Evolutionary conservation across 441 rosid genomes (phyloP).

Genomic region (Raphanus hybrid): DNA sequence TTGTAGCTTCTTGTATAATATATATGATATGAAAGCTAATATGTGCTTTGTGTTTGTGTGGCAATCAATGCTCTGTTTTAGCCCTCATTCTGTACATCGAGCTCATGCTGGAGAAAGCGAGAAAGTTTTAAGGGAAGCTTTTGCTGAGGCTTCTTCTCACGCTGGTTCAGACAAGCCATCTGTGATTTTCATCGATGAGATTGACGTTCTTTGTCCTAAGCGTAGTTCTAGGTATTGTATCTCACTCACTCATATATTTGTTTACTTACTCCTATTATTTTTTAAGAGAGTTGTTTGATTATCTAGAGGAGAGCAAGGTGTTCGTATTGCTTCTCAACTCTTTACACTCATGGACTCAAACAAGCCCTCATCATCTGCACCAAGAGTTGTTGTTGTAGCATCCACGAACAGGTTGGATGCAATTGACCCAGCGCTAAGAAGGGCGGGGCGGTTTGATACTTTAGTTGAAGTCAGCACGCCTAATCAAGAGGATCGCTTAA

Average conservation of each 20-base stretch:
- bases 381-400: slow-evolving; percentile 79
- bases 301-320: slow-evolving; percentile 85
- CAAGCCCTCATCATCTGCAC: slow-evolving; percentile 54
- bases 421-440: slow-evolving; percentile 81
- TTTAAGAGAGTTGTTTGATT: slow-evolving; percentile 11
- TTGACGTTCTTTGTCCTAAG: slow-evolving; percentile 87
- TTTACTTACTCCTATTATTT: background rate
- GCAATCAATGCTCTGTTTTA: slow-evolving; percentile 36
- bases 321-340: slow-evolving; percentile 82
- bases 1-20: slow-evolving; percentile 9
- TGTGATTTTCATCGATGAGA: slow-evolving; percentile 91
- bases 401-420: slow-evolving; percentile 89
- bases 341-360: slow-evolving; percentile 79
- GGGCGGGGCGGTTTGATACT: slow-evolving; percentile 84
- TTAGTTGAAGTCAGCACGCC: slow-evolving; percentile 90
- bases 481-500: slow-evolving; percentile 74
- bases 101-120: slow-evolving; percentile 96
- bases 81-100: slow-evolving; percentile 84
- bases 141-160: slow-evolving; percentile 73
- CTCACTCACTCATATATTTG: slow-evolving; percentile 14
- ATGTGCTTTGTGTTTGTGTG: slow-evolving; percentile 22
- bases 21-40: slow-evolving; percentile 21
- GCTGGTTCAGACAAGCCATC: slow-evolving; percentile 71
- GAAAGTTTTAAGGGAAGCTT: slow-evolving; percentile 79
- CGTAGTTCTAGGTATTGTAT: slow-evolving; percentile 60